Conservation (phyloP, 768 basidiomycete genomes). For the Leucogyrophana mollusca region DNA sequence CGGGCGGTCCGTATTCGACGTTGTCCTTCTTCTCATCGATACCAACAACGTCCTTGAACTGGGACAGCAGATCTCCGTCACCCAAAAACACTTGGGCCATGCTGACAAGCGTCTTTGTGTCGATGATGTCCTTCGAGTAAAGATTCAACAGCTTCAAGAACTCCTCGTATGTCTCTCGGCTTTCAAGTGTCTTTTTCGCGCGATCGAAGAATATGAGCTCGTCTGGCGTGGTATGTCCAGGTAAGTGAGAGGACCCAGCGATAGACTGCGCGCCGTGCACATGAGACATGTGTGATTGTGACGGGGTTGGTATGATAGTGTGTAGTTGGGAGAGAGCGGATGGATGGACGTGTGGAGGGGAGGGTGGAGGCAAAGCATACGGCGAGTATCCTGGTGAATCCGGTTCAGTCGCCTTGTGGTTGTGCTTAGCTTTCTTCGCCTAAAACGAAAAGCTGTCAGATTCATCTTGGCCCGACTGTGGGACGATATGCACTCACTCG, state of each 20-base stretch:
- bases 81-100: constrained; percentile 80
- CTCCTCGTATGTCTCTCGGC: constrained; percentile 81
- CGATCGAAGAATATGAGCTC: constrained; percentile 95
- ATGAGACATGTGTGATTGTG: constrained; percentile 25
- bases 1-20: constrained; percentile 69
- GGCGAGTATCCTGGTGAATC: constrained; percentile 46
- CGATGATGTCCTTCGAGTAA: constrained; percentile 90
- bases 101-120: constrained; percentile 77
- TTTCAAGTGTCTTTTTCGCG: constrained; percentile 78
- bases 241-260: constrained; percentile 24
- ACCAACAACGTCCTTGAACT: constrained; percentile 85
- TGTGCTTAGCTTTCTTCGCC: constrained; percentile 63
- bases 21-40: constrained; percentile 68
- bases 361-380: constrained; percentile 41
- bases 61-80: constrained; percentile 71
- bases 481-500: constrained; percentile 37
- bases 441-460: constrained; percentile 26
- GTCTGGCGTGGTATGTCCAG: constrained; percentile 48
- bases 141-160: constrained; percentile 91
- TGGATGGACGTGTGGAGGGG: constrained; percentile 30
- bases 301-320: constrained; percentile 24
- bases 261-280: constrained; percentile 15
- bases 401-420: constrained; percentile 59
- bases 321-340: constrained; percentile 19
- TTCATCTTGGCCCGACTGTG: constrained; percentile 6